phyloP scores from a whole-genome alignment of 495 filamentous ascomycete species.

The Aspergillus ellipticus region DNA sequence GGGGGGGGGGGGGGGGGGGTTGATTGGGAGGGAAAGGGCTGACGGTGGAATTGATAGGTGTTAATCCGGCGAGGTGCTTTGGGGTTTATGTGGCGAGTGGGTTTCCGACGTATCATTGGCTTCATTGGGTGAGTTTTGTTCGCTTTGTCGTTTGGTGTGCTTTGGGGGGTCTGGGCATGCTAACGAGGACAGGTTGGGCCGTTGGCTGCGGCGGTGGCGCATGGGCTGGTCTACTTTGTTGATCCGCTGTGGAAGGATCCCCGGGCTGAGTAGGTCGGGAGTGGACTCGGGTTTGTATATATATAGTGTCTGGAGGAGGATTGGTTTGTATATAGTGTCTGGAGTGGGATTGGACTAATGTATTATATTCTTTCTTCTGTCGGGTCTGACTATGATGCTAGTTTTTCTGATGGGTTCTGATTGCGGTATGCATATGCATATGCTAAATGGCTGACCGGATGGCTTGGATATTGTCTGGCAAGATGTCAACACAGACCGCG shows the following conservation, averaged over 20 bases:
- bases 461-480: too few relatives aligned
- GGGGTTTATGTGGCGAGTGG: constrained; percentile 28
- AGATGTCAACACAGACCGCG: too few relatives aligned
- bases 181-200: constrained; percentile 23
- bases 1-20: too few relatives aligned
- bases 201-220: constrained; percentile 22
- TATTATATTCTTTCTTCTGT: not conserved
- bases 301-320: not conserved
- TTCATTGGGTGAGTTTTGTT: constrained; percentile 31
- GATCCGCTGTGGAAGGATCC: constrained; percentile 28
- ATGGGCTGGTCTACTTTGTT: constrained; percentile 29
- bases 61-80: constrained; percentile 36
- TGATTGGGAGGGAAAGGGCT: too few relatives aligned
- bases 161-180: too few relatives aligned
- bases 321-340: not conserved
- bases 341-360: not conserved
- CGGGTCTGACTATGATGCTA: not conserved
- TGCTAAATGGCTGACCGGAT: too few relatives aligned
- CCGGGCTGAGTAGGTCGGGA: not conserved
- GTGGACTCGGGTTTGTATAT: not conserved
- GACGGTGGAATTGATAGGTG: too few relatives aligned
- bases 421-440: not conserved
- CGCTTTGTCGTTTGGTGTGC: not conserved
- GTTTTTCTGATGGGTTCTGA: not conserved
- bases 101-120: constrained; percentile 33